Base-by-base conservation (phyloP, 2,329 filamentous ascomycete species). In the Huntiella bhutanensis region DNA sequence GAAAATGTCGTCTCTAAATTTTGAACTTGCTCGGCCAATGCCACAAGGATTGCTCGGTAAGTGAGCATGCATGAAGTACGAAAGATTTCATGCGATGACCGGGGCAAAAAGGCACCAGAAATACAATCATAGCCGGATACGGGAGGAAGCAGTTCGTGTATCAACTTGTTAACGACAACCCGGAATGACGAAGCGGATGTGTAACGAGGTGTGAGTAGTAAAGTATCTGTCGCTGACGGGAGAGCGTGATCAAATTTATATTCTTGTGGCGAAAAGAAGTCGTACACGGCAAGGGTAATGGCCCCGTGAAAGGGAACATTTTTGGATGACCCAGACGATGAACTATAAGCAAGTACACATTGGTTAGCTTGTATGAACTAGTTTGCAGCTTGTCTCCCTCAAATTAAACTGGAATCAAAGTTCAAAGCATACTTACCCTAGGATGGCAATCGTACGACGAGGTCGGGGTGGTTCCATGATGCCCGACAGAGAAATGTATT, bases 101-200 rank as follows among this genome's bases (percentile, higher is more conserved):
- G 36, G 7, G 46, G 40, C 8, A 40, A 19, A 11, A 32, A 37
- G 8, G 33, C n/a, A 10, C 32, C 39, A 12, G 38, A 36, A 17
- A 47, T 28, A 34, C 17, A 33, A 17, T 47, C 45, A 16, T 37
- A 47, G 12, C 33, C 40, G 7, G 45, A 47, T 13, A n/a, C n/a
- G 15, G 45, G 46, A 5, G 40, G 46, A 12, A 33, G 33, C 7
- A 41, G 34, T 4, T 41, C 33, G 12, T 22, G 32, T 6, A 47
- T 8, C 13, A 47, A 28, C 33, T 47, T 47, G 12, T 47, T 47
- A 35, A 47, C 38, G 10, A 43, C 34, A 22, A 47, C 43, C 10
- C 40, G 46, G 17, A 47, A 36, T n/a, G 46, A 47, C 11, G 45
- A 47, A 10, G 40, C 19, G 8, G 38, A 33, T n/a, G 22, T 11